phyloP scores from a whole-genome alignment of 2,329 filamentous ascomycete species.

The Colletotrichum costaricense region DNA sequence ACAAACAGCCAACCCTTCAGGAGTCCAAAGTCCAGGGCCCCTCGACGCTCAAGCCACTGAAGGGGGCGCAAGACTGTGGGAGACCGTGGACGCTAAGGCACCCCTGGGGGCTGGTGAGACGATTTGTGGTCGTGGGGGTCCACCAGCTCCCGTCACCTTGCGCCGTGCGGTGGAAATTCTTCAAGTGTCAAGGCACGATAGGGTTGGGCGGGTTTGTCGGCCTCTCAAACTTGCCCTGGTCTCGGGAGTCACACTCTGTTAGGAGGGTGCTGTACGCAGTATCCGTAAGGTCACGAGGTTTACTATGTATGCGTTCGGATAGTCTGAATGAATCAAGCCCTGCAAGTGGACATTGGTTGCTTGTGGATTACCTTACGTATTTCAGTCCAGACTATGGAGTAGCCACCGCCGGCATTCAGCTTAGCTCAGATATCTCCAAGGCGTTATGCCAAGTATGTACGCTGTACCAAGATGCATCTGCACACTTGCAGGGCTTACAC shows the following conservation, averaged over 20 bases:
- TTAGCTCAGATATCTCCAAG: too few species aligned
- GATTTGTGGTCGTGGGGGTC: conserved; percentile 11
- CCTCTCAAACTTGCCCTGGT: neutral
- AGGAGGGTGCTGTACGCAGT: too few species aligned
- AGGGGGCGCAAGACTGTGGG: neutral
- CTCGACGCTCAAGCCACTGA: conserved; percentile 10
- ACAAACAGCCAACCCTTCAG: too few species aligned
- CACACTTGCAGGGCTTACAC: conserved; percentile 8
- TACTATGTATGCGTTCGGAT: neutral
- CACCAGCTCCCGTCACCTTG: conserved; percentile 11
- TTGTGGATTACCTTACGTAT: too few species aligned
- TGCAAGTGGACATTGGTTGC: too few species aligned
- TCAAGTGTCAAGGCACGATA: neutral
- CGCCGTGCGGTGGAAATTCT: conserved; percentile 14
- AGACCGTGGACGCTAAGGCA: conserved; percentile 3
- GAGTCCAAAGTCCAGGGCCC: too few species aligned
- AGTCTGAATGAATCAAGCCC: neutral
- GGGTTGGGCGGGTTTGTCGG: conserved; percentile 2
- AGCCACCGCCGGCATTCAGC: too few species aligned
- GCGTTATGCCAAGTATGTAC: neutral
- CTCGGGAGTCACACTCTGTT: neutral
- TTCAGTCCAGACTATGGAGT: too few species aligned
- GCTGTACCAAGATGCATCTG: neutral
- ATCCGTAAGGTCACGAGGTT: too few species aligned
- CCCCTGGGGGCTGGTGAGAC: conserved; percentile 19